Evolutionary conservation across 2,329 filamentous ascomycete species (phyloP).

Genomic region (Penicillium digitatum): DNA sequence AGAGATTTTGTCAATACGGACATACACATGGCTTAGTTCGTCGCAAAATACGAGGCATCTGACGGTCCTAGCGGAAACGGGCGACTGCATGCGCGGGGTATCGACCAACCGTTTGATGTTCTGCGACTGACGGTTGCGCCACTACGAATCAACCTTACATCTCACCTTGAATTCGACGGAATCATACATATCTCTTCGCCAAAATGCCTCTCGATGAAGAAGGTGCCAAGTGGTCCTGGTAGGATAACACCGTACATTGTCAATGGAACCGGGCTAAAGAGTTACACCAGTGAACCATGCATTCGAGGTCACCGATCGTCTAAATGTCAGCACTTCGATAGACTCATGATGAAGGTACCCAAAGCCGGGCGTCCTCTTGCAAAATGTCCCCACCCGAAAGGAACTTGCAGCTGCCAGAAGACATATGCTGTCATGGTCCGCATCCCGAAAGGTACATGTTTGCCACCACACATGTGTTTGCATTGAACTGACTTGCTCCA

Average conservation of each 20-base stretch:
- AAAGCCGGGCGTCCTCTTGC: slow-evolving; percentile 48
- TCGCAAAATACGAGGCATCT: not conserved
- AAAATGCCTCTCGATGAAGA: slow-evolving; percentile 46
- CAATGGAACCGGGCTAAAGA: slow-evolving; percentile 1
- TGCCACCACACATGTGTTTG: not conserved
- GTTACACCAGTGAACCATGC: slow-evolving; percentile 43
- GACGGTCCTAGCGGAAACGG: slow-evolving; percentile 3
- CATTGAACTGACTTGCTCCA: slow-evolving; percentile 20
- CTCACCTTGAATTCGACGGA: not conserved
- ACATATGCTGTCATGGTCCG: slow-evolving; percentile 45
- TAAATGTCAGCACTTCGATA: slow-evolving; percentile 48
- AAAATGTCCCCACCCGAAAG: slow-evolving; percentile 46
- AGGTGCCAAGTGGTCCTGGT: slow-evolving; percentile 47
- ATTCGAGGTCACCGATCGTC: slow-evolving; percentile 49
- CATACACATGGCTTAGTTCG: slow-evolving; percentile 2
- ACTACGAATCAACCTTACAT: slow-evolving; percentile 10
- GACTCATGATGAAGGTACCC: slow-evolving; percentile 49
- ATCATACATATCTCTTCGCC: not conserved
- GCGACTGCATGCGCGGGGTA: slow-evolving; percentile 5
- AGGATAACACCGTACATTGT: slow-evolving; percentile 13
- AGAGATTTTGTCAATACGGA: not conserved
- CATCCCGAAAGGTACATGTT: slow-evolving; percentile 40
- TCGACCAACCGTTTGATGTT: not conserved
- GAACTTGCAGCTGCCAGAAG: slow-evolving; percentile 42
- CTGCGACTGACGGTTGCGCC: slow-evolving; percentile 5